These are phyloP conservation scores for Cyclotella baltica DNA, from an alignment of 108 stramenopile genomes.

Conservation along the genomic window DNA sequence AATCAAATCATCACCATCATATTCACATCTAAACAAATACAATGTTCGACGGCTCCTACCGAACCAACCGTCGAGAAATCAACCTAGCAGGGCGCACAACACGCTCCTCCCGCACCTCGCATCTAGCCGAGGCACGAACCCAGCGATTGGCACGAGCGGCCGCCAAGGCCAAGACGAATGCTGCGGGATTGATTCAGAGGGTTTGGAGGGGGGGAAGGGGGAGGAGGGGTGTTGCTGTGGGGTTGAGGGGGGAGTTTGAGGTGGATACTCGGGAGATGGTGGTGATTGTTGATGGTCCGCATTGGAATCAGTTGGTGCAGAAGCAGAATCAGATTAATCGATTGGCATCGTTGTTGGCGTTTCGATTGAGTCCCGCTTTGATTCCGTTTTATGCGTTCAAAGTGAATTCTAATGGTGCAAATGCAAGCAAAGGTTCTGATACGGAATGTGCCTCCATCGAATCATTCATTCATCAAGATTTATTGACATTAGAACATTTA, in stretches of 20 bases:
- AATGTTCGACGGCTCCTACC: constrained; percentile 53
- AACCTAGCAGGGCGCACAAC: constrained; percentile 42
- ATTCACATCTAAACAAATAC: neutral
- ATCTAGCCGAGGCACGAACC: constrained; percentile 24
- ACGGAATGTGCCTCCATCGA: neutral
- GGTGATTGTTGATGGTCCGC: neutral
- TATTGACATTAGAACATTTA: constrained; percentile 18
- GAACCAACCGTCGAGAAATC: constrained; percentile 52
- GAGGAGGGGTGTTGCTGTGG: constrained; percentile 33
- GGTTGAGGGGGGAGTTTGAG: constrained; percentile 14
- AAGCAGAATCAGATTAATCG: neutral
- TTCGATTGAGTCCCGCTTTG: constrained; percentile 38
- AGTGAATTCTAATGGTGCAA: neutral
- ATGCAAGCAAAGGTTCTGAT: neutral
- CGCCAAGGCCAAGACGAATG: constrained; percentile 34
- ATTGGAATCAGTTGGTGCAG: neutral
- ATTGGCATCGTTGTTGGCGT: constrained; percentile 30
- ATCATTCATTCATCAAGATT: constrained; percentile 28
- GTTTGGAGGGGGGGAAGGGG: constrained; percentile 37
- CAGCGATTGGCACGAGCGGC: constrained; percentile 35
- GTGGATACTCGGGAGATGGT: neutral
- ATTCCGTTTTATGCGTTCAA: constrained; percentile 20
- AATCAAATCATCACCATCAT: neutral
- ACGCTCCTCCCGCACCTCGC: constrained; percentile 14
- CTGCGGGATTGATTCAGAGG: constrained; percentile 18